Percentiles rank a stretch among this genome's conserved stretches.
These are phyloP conservation scores for Pichia sp. DNA, from an alignment of 1,139 yeast species.

Conservation along the genomic window DNA sequence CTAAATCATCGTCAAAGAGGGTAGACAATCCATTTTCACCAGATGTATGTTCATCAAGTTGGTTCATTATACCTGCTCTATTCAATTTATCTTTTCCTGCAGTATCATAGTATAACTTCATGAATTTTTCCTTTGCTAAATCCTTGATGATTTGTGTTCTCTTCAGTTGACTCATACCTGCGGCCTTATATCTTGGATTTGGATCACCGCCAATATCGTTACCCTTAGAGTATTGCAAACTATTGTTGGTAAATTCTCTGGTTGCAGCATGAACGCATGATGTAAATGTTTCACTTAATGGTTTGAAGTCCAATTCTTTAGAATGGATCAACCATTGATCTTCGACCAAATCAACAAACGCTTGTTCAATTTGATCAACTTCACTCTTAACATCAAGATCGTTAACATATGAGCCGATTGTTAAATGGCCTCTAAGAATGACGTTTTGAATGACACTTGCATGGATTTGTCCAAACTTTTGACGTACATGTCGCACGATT, in stretches of 20 bases:
- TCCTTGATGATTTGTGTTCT: conserved; percentile 64
- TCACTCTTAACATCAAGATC: conserved; percentile 21
- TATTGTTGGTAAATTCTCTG: conserved; percentile 12
- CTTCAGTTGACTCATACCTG: conserved; percentile 54
- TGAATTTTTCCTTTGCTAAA: conserved; percentile 42
- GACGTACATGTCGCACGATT: conserved; percentile 52
- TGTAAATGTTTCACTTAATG: conserved; percentile 11
- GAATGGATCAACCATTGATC: conserved; percentile 64
- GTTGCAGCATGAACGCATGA: conserved; percentile 17
- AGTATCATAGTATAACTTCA: conserved; percentile 29
- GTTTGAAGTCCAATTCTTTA: conserved; percentile 38
- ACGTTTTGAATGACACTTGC: conserved; percentile 78
- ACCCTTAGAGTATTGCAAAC: conserved; percentile 7
- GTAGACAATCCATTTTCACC: conserved; percentile 1
- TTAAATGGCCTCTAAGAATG: conserved; percentile 60
- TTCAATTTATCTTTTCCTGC: conserved; percentile 19
- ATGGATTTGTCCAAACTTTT: conserved; percentile 40
- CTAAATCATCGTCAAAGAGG: conserved; percentile 15
- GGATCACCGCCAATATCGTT: conserved; percentile 6
- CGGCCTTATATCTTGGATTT: conserved; percentile 40
- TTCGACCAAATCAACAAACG: conserved; percentile 40
- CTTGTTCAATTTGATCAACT: conserved; percentile 32
- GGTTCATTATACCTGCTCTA: conserved; percentile 8
- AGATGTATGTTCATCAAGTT: background rate
- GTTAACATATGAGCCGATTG: conserved; percentile 56